These are phyloP conservation scores for Venturia effusa DNA, from an alignment of 2,329 filamentous ascomycete genomes.

Conservation along the genomic window DNA sequence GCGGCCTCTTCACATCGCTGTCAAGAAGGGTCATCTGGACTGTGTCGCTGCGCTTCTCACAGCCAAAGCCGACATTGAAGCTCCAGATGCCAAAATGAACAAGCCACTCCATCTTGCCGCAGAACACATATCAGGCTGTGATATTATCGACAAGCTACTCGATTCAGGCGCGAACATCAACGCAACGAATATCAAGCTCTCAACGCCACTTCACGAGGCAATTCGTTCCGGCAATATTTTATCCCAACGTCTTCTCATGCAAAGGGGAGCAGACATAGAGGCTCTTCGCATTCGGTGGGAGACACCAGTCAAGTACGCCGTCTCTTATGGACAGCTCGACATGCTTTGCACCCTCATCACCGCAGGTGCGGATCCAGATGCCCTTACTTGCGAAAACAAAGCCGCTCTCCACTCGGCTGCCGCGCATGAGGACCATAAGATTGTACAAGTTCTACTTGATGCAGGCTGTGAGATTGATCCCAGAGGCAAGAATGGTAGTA, in stretches of 20 bases:
- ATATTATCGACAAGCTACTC: neutral
- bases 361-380: neutral
- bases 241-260: neutral
- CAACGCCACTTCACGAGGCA: neutral
- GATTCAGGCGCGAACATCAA: constrained; percentile 1
- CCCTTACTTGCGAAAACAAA: neutral
- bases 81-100: neutral
- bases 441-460: constrained; percentile 4
- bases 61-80: neutral
- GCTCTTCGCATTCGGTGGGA: constrained; percentile 2
- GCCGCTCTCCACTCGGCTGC: neutral
- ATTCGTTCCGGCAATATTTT: neutral
- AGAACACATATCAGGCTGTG: neutral
- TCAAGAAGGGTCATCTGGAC: neutral
- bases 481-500: neutral
- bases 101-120: constrained; percentile 4
- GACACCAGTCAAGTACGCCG: constrained; percentile 2
- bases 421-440: neutral
- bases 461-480: neutral
- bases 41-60: neutral
- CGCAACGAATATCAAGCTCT: constrained; percentile 3
- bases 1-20: neutral
- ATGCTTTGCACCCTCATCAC: neutral
- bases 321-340: neutral
- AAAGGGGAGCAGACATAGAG: neutral